These are phyloP conservation scores for Coemansia sp. DNA, from an alignment of 371 early-diverging fungal genomes.

Conservation along the genomic window DNA sequence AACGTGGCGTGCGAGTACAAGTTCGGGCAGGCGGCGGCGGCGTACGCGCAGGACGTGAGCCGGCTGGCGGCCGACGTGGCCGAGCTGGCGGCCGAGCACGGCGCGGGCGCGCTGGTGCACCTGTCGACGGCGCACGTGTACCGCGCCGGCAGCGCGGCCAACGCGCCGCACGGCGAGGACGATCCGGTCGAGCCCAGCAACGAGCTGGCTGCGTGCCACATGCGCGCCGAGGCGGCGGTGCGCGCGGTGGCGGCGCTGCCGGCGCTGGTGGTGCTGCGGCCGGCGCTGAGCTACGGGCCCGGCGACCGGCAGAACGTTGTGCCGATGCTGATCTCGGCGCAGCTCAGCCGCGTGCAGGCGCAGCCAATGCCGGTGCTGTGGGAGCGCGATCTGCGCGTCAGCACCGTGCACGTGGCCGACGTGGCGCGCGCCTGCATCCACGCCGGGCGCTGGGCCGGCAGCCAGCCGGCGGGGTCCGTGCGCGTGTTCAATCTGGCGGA, in stretches of 20 bases:
- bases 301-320: slow-evolving; percentile 63
- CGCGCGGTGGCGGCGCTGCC: slow-evolving; percentile 60
- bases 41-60: slow-evolving; percentile 84
- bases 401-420: slow-evolving; percentile 91
- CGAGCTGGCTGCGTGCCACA: slow-evolving; percentile 69
- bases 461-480: slow-evolving; percentile 39
- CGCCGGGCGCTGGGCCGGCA: slow-evolving; percentile 40
- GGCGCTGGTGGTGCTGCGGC: slow-evolving; percentile 80
- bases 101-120: slow-evolving; percentile 74
- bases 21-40: slow-evolving; percentile 80
- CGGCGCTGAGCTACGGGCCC: slow-evolving; percentile 88
- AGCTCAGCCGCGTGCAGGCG: slow-evolving; percentile 77
- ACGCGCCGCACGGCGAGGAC: slow-evolving; percentile 16
- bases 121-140: slow-evolving; percentile 89
- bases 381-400: slow-evolving; percentile 84
- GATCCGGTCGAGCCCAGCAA: slow-evolving; percentile 22
- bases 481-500: slow-evolving; percentile 78
- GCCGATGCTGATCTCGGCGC: slow-evolving; percentile 87
- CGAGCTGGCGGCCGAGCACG: slow-evolving; percentile 77
- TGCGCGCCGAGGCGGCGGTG: slow-evolving; percentile 79
- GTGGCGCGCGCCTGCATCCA: slow-evolving; percentile 78
- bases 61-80: slow-evolving; percentile 72
- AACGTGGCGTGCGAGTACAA: slow-evolving; percentile 91
- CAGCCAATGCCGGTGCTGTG: slow-evolving; percentile 91
- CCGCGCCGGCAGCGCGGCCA: slow-evolving; percentile 47